Evolutionary conservation across 208 protist genomes (phyloP).

Genomic region (Leishmania tropica): DNA sequence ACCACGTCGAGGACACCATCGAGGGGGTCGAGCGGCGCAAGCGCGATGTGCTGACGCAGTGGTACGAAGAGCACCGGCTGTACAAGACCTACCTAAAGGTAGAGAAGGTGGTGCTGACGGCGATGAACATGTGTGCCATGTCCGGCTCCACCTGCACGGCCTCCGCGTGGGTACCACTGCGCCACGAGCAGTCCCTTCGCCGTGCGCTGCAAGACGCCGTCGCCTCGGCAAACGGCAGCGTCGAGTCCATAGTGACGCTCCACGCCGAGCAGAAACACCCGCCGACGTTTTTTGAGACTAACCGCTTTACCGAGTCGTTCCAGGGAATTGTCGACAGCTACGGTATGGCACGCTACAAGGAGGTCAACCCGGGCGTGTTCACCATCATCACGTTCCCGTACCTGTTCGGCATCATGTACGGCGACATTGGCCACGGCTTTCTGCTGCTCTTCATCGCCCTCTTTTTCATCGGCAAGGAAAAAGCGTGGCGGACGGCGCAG

Average conservation of each 20-base stretch:
- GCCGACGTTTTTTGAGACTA: slow-evolving; percentile 97
- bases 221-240: slow-evolving; percentile 56
- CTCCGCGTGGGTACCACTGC: slow-evolving; percentile 89
- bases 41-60: slow-evolving; percentile 40
- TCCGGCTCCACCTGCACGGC: slow-evolving; percentile 89
- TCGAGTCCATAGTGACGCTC: slow-evolving; percentile 87
- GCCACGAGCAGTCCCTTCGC: slow-evolving; percentile 55
- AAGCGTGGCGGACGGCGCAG: slow-evolving; percentile 52
- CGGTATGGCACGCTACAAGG: slow-evolving; percentile 94
- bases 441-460: slow-evolving; percentile 87
- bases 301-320: slow-evolving; percentile 95
- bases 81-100: slow-evolving; percentile 52
- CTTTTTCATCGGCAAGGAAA: slow-evolving; percentile 86
- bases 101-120: slow-evolving; percentile 49
- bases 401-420: slow-evolving; percentile 99
- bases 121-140: slow-evolving; percentile 95
- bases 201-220: slow-evolving; percentile 54
- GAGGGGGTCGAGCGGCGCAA: slow-evolving; percentile 39
- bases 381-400: slow-evolving; percentile 99
- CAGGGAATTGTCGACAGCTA: slow-evolving; percentile 99
- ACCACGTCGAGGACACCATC: slow-evolving; percentile 28
- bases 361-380: slow-evolving; percentile 95
- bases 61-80: slow-evolving; percentile 48
- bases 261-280: slow-evolving; percentile 80
- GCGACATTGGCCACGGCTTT: slow-evolving; percentile 98